A percentile compares a stretch with the other conserved stretches of the same genome.
Evolutionary conservation across 1,284 basidiomycete genomes (phyloP).

Genomic region (Rhodotorula sp.): DNA sequence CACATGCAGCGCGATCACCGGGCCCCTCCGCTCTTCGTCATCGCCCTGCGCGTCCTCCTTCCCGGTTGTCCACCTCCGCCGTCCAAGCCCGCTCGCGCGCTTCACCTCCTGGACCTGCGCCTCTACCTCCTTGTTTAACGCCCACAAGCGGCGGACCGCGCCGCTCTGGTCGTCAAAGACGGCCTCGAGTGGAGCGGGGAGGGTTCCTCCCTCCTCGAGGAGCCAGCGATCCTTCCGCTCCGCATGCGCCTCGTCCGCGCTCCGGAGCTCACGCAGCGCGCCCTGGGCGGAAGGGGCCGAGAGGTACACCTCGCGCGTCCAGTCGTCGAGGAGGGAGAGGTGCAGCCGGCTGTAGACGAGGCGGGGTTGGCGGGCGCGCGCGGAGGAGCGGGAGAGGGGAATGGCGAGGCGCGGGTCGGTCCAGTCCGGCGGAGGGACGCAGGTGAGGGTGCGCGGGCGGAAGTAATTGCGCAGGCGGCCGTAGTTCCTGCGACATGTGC

Average conservation of each 20-base stretch:
- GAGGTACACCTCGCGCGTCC: conserved; percentile 28
- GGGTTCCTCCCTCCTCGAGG: conserved; percentile 20
- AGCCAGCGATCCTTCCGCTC: conserved; percentile 6
- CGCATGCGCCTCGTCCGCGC: conserved; percentile 3
- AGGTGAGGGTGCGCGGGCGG: conserved; percentile 10
- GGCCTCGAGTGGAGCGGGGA: conserved; percentile 21
- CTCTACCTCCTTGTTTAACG: not conserved
- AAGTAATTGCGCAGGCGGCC: conserved; percentile 32
- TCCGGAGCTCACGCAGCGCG: not conserved
- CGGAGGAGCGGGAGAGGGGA: conserved; percentile 7
- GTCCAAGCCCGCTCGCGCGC: not conserved
- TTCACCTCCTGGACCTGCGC: not conserved
- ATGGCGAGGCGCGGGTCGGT: conserved; percentile 17
- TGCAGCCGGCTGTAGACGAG: conserved; percentile 18
- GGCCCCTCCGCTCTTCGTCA: not conserved
- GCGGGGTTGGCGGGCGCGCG: not conserved
- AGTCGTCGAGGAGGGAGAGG: conserved; percentile 31
- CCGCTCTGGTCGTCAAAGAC: conserved; percentile 20
- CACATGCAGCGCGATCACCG: conserved; percentile 27
- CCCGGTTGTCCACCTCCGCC: not conserved
- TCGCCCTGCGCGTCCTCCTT: not conserved
- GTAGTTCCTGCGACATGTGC: conserved; percentile 18
- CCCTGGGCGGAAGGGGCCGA: not conserved
- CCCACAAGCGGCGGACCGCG: conserved; percentile 15
- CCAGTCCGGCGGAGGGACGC: conserved; percentile 30